phyloP scores from a whole-genome alignment of 2,329 filamentous ascomycete genomes.

The Calonectria hongkongensis region DNA sequence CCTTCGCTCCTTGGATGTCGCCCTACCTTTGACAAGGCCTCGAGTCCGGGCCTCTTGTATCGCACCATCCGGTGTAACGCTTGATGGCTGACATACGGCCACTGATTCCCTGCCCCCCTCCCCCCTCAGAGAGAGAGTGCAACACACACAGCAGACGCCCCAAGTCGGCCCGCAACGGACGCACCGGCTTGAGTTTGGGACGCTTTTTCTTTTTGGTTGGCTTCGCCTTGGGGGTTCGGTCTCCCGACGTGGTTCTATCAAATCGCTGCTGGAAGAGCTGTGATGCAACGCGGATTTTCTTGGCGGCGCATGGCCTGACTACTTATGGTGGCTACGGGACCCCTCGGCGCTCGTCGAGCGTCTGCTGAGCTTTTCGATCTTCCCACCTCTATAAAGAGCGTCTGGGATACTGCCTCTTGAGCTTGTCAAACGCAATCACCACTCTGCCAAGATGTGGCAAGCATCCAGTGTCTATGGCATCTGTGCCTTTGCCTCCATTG shows the following conservation, averaged over 20 bases:
- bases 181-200: constrained; percentile 13
- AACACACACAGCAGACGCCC: constrained; percentile 5
- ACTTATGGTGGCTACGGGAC: background rate
- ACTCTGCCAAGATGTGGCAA: constrained; percentile 60
- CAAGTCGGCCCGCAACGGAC: constrained; percentile 20
- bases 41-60: constrained; percentile 20
- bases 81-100: constrained; percentile 8
- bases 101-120: background rate
- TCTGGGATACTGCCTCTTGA: background rate
- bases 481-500: constrained; percentile 77
- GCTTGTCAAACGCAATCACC: background rate
- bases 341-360: background rate
- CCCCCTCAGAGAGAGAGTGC: background rate
- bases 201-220: background rate
- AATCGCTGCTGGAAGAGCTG: too few species aligned
- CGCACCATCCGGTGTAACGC: constrained; percentile 24
- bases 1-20: background rate
- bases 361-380: background rate
- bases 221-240: background rate
- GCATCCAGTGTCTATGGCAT: constrained; percentile 75
- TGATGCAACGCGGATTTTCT: background rate
- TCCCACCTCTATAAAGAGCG: background rate
- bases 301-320: constrained; percentile 9
- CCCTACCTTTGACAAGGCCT: background rate
- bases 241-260: constrained; percentile 4